Evolutionary conservation across 441 rosid genomes (phyloP).

Genomic region (Gossypium gossypioides): DNA sequence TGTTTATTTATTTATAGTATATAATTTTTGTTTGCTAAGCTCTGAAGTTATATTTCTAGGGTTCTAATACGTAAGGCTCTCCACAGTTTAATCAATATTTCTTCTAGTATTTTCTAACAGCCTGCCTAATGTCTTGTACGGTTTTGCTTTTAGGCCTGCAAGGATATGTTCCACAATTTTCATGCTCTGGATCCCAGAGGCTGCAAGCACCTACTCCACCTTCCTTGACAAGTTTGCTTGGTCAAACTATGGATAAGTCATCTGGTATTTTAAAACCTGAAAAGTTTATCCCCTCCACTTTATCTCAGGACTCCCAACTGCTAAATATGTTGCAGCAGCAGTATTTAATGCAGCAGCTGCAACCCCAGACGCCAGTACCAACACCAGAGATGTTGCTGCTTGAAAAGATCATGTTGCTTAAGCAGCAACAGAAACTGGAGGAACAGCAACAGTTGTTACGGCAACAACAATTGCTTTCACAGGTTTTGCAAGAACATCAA

Average conservation of each 20-base stretch:
- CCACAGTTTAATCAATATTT: neutral
- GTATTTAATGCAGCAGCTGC: conserved; percentile 52
- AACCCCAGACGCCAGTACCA: conserved; percentile 50
- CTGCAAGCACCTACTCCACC: conserved; percentile 38
- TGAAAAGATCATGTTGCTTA: conserved; percentile 63
- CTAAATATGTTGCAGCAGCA: conserved; percentile 55
- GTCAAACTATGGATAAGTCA: conserved; percentile 53
- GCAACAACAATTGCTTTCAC: conserved; percentile 75
- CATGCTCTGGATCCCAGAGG: conserved; percentile 55
- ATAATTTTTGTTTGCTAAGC: neutral
- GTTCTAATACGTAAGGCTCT: neutral
- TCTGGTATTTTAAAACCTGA: conserved; percentile 41
- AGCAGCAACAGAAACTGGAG: conserved; percentile 75
- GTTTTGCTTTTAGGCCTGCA: conserved; percentile 15
- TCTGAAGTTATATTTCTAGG: neutral
- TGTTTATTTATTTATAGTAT: neutral
- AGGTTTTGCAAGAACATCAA: conserved; percentile 67
- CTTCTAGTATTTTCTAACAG: neutral
- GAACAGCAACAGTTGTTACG: conserved; percentile 76
- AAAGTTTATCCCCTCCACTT: conserved; percentile 35
- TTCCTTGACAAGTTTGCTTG: conserved; percentile 46
- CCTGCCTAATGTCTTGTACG: conserved; percentile 11
- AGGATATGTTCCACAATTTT: neutral
- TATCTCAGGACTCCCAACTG: conserved; percentile 42
- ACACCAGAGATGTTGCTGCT: conserved; percentile 60